These are phyloP conservation scores for Brassica incana DNA, from an alignment of 345 rosid genomes.

Conservation along the genomic window DNA sequence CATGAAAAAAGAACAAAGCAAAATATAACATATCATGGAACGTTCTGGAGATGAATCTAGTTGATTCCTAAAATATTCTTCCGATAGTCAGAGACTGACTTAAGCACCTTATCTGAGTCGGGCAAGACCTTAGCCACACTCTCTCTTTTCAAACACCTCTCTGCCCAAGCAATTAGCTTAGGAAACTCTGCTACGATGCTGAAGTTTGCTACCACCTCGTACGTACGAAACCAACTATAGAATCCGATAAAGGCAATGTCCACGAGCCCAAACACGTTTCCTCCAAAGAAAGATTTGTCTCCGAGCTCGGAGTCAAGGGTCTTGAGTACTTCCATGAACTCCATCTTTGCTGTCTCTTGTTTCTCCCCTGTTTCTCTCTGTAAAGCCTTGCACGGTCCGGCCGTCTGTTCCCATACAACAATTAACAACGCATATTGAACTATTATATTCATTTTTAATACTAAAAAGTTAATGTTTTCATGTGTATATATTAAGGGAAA, in stretches of 20 bases:
- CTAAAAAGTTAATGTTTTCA: neutral
- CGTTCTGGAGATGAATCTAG: neutral
- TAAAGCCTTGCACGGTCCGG: neutral
- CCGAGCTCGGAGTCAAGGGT: neutral
- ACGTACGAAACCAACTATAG: neutral
- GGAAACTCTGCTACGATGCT: neutral
- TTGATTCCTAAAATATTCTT: neutral
- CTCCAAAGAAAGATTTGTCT: neutral
- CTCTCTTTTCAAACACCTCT: neutral
- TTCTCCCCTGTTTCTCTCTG: neutral
- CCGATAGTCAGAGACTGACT: neutral
- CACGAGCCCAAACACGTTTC: neutral
- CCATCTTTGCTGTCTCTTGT: neutral
- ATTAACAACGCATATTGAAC: neutral
- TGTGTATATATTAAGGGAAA: neutral
- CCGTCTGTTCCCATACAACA: neutral
- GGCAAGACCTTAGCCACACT: neutral
- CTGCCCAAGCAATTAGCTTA: neutral
- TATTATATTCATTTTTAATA: neutral
- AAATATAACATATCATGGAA: neutral
- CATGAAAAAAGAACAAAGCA: neutral
- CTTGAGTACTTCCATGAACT: neutral
- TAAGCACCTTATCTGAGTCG: neutral
- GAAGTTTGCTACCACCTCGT: neutral
- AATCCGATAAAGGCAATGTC: constrained; percentile 5